Evolutionary conservation across 805 yeast genomes (phyloP), one percentile per base, ranked within the genome.

Genomic region (Nakazawaea peltata): DNA sequence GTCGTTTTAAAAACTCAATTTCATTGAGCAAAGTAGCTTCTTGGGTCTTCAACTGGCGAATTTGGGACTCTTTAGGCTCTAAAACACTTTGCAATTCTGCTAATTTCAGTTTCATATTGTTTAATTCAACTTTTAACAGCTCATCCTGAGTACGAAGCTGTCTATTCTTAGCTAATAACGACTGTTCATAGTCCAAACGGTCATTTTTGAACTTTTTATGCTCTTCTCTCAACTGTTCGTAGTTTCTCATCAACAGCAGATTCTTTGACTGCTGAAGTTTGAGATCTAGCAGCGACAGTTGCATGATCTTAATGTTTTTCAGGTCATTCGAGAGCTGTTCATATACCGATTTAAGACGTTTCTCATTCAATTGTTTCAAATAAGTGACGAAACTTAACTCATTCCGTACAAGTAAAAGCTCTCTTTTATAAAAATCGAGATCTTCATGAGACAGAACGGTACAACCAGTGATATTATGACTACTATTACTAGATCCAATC

Each of bases 361-460:
- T 17, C 24, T 47, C 44, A 32, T 40, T 62, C 40, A 72, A 58
- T 33, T 68, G 61, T 32, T 69, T 71, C 44, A 74, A 48, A 50
- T 71, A 77, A 32, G 66, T 63, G 3, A 73, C 60, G 45, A 80
- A 79, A 32, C 76, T 80, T 26, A 75, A 56, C 48, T 79, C 86
- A 49, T 79, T 80, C 34, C 67, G 66, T 39, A 65, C 45, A 25
- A 78, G 57, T 36, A 78, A 50, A 12, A 77, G 54, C 46, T 80
- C 84, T 37, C 84, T 59, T 36, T 71, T 71, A 40, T 70, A 75
- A 43, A 65, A 74, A 26, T 68, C 69, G 11, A 67, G 32, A 0
- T 59, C 48, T 16, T 19, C 19, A 5, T 13, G 17, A 27, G 6
- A 7, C 13, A 25, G 8, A 25, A 12, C 13, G 27, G 13, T n/a